Base-by-base conservation (phyloP, 2,329 filamentous ascomycete species). In the Orbilia javanica region DNA sequence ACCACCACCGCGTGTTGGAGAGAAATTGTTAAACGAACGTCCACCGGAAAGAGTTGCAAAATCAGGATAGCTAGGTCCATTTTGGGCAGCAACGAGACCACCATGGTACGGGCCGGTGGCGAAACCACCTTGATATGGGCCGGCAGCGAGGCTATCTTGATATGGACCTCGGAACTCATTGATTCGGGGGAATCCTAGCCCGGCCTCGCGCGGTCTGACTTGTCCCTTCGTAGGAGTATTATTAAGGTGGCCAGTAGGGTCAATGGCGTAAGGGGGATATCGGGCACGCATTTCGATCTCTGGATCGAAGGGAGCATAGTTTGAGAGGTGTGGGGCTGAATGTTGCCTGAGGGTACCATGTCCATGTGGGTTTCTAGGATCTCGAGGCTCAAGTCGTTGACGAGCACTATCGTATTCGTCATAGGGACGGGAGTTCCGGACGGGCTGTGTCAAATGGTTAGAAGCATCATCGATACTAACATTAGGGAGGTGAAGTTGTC, bases 251-350 rank as follows among this genome's bases (percentile, higher is more conserved):
- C 65, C 65, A 10, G 15, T 57, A 20, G 50, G n/a, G 1, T 27
- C 65, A 8, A 69, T 69, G n/a, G 57, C 50, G 13, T 60, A 39
- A 25, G 50, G 50, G 8, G 60, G 13, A 22, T 6, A 18, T 18
- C n/a, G 20, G 1, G 7, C n/a, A 22, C 29, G 52, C 10, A 29
- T 57, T 22, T 39, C 11, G 2, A 39, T 2, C 1, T 39, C 36
- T 11, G 11, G 52, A 36, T 31, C 52, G 5, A 53, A 27, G 34
- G 52, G 13, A 57, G 7, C n/a, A 15, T 22, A 5, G 10, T n/a
- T 18, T 11, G 52, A 13, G 6, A 39, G 2, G 3, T 22, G 29
- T 5, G 52, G 52, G 13, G 52, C n/a, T 6, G 52, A 57, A 11
- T 34, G 29, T 10, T 22, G 52, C 2, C 52, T 29, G 39, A 22